Base-by-base conservation (phyloP, 129 eudicot genomes). In the Sambucus nigra region DNA sequence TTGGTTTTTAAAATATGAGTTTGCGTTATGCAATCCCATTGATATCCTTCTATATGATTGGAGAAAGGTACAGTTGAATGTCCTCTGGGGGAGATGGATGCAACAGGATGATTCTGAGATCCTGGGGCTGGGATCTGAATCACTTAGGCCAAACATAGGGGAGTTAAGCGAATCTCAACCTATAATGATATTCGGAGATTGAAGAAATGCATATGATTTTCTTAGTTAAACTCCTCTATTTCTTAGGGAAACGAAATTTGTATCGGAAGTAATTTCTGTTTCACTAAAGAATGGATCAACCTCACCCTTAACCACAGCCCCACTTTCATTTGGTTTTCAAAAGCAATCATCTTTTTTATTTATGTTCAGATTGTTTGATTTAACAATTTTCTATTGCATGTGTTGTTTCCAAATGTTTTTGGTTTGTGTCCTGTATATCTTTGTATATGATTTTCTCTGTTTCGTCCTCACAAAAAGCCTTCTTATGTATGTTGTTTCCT, bases 391-490 rank as follows among this genome's bases (percentile, higher is more conserved):
- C 0, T 22, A 23, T 35, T 12, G 15, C 26, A 51, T 51, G 20
- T 5, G 20, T 24, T 1, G 13, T 28, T 53, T 53, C 16, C 2
- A 5, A n/a, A 22, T 17, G 10, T 19, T 46, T 46, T 46, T 46
- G 14, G 51, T 47, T 20, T 47, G 2, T 20, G 21, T 21, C 3
- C 53, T 47, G 7, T 8, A 21, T 11, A 47, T 11, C 9, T 41
- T n/a, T 25, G 29, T 41, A 28, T 61, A 46, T 61, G 44, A 31
- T 42, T 44, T 21, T 57, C 25, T 46, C 13, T 25, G 48, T 25
- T 25, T 18, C 65, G 24, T 17, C 40, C 13, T 49, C 25, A 18
- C 27, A 19, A 16, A 7, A 49, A 11, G 5, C 24, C 62, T 21
- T 0, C 20, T 49, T 10, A 23, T 35, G 46, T 21, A 23, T 50